Conservation (phyloP, 176 grass and related monocot species). For the Rhynchospora breviuscula region DNA sequence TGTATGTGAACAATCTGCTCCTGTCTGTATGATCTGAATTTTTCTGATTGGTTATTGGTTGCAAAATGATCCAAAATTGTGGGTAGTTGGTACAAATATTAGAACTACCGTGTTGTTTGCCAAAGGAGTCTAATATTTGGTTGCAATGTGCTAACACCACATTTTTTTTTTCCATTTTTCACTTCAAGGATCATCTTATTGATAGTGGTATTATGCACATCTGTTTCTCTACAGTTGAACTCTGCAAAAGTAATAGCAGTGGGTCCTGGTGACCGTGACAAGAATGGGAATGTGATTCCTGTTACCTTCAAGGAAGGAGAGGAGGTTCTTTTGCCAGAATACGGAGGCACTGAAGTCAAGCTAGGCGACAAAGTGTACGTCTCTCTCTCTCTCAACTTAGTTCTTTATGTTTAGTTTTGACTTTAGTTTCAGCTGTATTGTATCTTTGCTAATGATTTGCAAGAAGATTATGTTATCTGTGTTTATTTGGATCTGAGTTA, state of each 20-base stretch:
- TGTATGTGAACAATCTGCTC: not conserved
- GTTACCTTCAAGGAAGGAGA: slow-evolving; percentile 81
- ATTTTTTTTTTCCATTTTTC: not conserved
- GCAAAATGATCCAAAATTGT: not conserved
- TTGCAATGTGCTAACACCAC: not conserved
- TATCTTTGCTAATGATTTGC: not conserved
- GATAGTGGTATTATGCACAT: not conserved
- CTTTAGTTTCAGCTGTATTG: not conserved
- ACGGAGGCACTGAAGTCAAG: slow-evolving; percentile 89
- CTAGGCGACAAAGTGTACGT: slow-evolving; percentile 83
- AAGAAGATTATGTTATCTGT: not conserved
- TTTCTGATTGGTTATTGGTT: not conserved
- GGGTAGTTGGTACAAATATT: not conserved
- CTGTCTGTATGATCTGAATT: not conserved
- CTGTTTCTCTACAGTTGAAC: slow-evolving; percentile 47
- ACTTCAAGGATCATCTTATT: not conserved
- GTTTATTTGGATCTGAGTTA: not conserved
- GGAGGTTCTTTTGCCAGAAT: slow-evolving; percentile 82
- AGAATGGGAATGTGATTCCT: slow-evolving; percentile 71
- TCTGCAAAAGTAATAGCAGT: slow-evolving; percentile 79
- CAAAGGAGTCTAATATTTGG: not conserved
- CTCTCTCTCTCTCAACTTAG: not conserved
- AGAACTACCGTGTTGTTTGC: not conserved
- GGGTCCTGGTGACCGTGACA: slow-evolving; percentile 67
- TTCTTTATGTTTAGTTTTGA: not conserved